Base-by-base conservation (phyloP, 2,329 filamentous ascomycete species). In the Incumbomyces delicatus region DNA sequence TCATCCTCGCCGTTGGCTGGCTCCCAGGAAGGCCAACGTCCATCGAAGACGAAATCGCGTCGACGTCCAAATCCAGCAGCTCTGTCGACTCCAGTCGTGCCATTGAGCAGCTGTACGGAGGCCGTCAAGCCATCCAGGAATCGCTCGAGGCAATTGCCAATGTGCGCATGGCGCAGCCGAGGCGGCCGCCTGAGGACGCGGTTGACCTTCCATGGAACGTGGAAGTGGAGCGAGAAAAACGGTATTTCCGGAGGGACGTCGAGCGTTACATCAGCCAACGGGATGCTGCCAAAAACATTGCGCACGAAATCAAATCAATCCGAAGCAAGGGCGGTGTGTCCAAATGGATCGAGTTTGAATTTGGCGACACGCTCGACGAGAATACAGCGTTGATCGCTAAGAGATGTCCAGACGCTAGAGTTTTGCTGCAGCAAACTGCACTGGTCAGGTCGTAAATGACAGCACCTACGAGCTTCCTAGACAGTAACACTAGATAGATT, bases 1-100 rank as follows among this genome's bases (percentile, higher is more conserved):
- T 73, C 22, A 58, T 64, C 6, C 55, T 73, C 3, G 62, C 63
- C 4, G 64, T 68, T 3, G 69, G 68, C 1, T 70, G 64, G 65
- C 53, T 62, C 27, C 62, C 66, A 1, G 51, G 55, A 3, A 27
- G 27, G 22, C 49, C 49, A 31, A 12, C 53, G 3, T n/a, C 40
- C n/a, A 47, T 57, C 2, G 52, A 55, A 27, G 33, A 35, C 10
- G 18, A 29, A 10, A 13, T 36, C n/a, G 3, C 18, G 14, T 44
- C 41, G 3, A 29, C 12, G 22, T 44, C 29, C 18, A 31, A 6
- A 6, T 17, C 34, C 2, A 46, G 17, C 6, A 30, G 34, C 14
- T 39, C 34, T 31, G 32, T 41, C 20, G 46, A 48, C 22, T 22
- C 30, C 12, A 33, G 20, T 8, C 20, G 38, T n/a, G 33, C 31